Conservation (phyloP, 2,329 filamentous ascomycete genomes). For the Fusarium piperis region DNA sequence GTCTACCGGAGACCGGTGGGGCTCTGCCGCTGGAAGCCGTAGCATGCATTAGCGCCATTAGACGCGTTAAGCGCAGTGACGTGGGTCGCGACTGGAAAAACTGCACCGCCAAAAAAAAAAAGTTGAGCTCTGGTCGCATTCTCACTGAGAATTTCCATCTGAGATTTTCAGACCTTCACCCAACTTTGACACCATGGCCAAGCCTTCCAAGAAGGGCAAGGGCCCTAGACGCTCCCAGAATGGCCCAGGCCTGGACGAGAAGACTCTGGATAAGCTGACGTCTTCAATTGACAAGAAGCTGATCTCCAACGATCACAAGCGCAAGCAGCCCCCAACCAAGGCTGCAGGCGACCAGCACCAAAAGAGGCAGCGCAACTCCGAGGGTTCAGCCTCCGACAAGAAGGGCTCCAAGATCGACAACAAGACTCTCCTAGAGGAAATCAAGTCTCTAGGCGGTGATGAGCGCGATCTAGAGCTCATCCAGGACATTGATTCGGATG, state of each 20-base stretch:
- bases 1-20: slow-evolving; percentile 10
- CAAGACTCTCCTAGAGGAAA: slow-evolving; percentile 68
- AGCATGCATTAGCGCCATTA: slow-evolving; percentile 9
- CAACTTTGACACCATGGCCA: slow-evolving; percentile 42
- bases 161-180: slow-evolving; percentile 24
- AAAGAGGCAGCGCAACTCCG: slow-evolving; percentile 51
- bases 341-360: slow-evolving; percentile 46
- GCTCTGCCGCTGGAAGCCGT: slow-evolving; percentile 3
- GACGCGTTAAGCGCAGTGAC: slow-evolving; percentile 35
- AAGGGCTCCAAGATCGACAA: slow-evolving; percentile 41
- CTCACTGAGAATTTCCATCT: slow-evolving; percentile 30
- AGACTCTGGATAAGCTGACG: slow-evolving; percentile 63
- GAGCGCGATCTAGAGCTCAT: slow-evolving; percentile 72
- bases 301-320: slow-evolving; percentile 53
- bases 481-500: slow-evolving; percentile 58
- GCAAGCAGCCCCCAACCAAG: slow-evolving; percentile 54
- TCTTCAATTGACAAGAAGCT: slow-evolving; percentile 66
- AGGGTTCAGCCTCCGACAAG: slow-evolving; percentile 37
- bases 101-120: slow-evolving; percentile 38
- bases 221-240: slow-evolving; percentile 38
- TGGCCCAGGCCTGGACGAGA: slow-evolving; percentile 55
- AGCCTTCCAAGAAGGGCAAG: slow-evolving; percentile 52
- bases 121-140: slow-evolving; percentile 25
- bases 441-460: slow-evolving; percentile 71
- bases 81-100: slow-evolving; percentile 28